Base-by-base conservation (phyloP, 2,329 filamentous ascomycete genomes). In the Colletotrichum sp. region DNA sequence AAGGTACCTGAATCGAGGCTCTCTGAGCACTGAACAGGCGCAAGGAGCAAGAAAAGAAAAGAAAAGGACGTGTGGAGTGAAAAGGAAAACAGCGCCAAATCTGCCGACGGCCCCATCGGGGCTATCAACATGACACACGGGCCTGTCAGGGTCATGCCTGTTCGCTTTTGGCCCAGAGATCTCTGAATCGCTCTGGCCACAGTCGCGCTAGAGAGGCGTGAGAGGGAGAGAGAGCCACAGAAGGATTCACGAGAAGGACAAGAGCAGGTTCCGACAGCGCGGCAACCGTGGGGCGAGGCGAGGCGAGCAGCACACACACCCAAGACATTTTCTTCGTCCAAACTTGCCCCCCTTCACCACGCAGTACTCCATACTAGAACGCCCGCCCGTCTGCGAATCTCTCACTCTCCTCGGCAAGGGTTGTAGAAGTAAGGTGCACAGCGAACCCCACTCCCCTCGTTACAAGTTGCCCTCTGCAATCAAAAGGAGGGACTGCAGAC, bases 241-340 rank as follows among this genome's bases (percentile, higher is more conserved):
- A 36, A 43, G 60, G 52, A 28, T 66, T 55, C 28, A 64, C 43
- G 43, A 48, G 43, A n/a, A 48, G 38, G 60, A 64, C 68, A 66
- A 72, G 38, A 72, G 63, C 26, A 66, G 38, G 21, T 72, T 63
- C 73, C 73, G 73, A 68, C 73, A 75, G 69, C 73, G 57, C 69
- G 73, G 73, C 73, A 75, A 75, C 63, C 69, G 73, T 75, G 73
- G 73, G 69, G 69, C 69, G 32, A 18, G 13, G 16, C 43, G 43
- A 48, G 43, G 43, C 43, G 43, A 48, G 43, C 18, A 43, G n/a
- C 43, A 48, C 43, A 43, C 9, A 43, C 18, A 24, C n/a, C 72
- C 34, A 26, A 60, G 72, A 48, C 43, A 48, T 64, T 58, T 43
- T 55, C 63, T 72, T 75, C 69, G 68, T 72, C 72, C 72, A 75